Evolutionary conservation across 163 green algal species (phyloP).

Genomic region (Prototheca cutis): DNA sequence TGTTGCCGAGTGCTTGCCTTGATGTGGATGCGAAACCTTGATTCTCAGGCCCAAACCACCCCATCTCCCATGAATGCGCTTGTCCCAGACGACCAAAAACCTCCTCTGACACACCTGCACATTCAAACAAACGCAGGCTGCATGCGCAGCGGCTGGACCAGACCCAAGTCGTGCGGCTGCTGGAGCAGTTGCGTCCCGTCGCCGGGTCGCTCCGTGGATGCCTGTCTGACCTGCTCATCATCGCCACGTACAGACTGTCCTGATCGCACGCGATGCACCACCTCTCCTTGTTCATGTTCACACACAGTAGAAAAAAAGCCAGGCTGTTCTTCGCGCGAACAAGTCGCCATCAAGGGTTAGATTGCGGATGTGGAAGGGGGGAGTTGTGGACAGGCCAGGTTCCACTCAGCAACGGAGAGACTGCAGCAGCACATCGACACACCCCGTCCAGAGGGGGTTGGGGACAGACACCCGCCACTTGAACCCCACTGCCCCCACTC

Average conservation of each 20-base stretch:
- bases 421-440: background rate
- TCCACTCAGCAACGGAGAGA: background rate
- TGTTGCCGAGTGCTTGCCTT: background rate
- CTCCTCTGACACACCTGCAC: background rate
- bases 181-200: background rate
- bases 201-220: background rate
- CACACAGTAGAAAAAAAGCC: background rate
- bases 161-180: background rate
- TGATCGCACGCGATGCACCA: background rate
- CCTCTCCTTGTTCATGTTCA: background rate
- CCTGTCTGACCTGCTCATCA: background rate
- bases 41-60: background rate
- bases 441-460: too few relatives aligned
- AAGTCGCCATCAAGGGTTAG: too few relatives aligned
- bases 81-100: background rate
- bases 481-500: too few relatives aligned
- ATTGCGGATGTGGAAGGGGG: too few relatives aligned
- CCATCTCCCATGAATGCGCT: background rate
- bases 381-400: too few relatives aligned
- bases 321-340: background rate
- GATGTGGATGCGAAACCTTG: background rate
- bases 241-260: conserved; percentile 1
- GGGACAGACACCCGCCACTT: too few relatives aligned
- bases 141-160: conserved; percentile 1
- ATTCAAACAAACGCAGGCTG: background rate